phyloP scores from a whole-genome alignment of 805 yeast genomes.

The Nakazawaea peltata region DNA sequence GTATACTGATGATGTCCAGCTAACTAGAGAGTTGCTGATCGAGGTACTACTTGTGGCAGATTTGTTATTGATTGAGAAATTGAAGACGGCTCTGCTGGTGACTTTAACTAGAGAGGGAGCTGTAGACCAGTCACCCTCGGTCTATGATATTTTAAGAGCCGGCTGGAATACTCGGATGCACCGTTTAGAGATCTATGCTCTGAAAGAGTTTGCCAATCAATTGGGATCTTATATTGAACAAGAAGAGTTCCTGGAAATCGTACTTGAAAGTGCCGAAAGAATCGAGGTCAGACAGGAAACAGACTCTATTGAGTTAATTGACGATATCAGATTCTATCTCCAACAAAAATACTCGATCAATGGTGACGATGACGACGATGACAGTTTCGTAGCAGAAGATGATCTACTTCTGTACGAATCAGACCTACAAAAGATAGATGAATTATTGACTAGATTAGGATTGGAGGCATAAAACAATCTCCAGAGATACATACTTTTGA shows the following conservation, averaged over 20 bases:
- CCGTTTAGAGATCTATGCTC: constrained; percentile 55
- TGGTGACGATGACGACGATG: constrained; percentile 11
- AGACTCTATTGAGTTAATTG: constrained; percentile 74
- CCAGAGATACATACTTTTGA: not conserved
- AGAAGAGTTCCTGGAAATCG: constrained; percentile 29
- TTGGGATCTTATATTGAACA: constrained; percentile 28
- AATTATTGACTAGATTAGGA: constrained; percentile 26
- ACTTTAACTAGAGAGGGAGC: constrained; percentile 25
- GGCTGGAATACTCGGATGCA: constrained; percentile 65
- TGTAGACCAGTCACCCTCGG: constrained; percentile 20
- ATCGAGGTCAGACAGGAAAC: constrained; percentile 59
- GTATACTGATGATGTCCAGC: constrained; percentile 48
- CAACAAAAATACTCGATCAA: constrained; percentile 27
- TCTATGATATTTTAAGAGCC: constrained; percentile 51
- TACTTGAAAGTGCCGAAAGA: constrained; percentile 38
- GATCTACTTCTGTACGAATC: constrained; percentile 25
- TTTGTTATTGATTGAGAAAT: constrained; percentile 47
- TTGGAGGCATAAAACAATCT: constrained; percentile 39
- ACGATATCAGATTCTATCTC: constrained; percentile 65
- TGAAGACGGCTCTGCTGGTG: constrained; percentile 58
- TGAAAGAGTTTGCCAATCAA: constrained; percentile 47
- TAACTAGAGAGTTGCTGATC: constrained; percentile 42
- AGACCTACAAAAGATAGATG: constrained; percentile 33
- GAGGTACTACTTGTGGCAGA: constrained; percentile 57
- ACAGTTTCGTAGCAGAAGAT: constrained; percentile 11